These are phyloP conservation scores for Karstenula rhodostoma DNA, from an alignment of 2,329 filamentous ascomycete genomes.

Conservation along the genomic window DNA sequence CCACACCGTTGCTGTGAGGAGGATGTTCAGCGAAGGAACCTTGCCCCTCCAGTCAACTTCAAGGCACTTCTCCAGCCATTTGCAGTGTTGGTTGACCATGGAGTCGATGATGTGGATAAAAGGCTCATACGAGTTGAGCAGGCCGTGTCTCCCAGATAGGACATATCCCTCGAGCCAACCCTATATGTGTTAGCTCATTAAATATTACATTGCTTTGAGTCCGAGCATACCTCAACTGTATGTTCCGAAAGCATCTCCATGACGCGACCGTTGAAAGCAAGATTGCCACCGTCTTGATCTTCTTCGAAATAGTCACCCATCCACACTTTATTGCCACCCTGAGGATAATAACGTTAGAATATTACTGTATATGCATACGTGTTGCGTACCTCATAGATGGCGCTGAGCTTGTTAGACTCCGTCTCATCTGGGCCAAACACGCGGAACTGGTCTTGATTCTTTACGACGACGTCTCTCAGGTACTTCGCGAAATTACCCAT, in stretches of 20 bases:
- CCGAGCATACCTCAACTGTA: constrained; percentile 68
- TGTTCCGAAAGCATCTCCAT: constrained; percentile 89
- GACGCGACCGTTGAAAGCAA: constrained; percentile 72
- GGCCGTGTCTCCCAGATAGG: constrained; percentile 75
- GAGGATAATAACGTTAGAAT: neutral
- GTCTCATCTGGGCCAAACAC: constrained; percentile 83
- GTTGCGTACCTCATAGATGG: constrained; percentile 66
- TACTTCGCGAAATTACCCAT: constrained; percentile 76
- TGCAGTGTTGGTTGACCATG: constrained; percentile 88
- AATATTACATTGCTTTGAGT: constrained; percentile 17
- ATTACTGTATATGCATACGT: neutral
- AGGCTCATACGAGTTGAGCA: constrained; percentile 83
- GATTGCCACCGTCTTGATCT: constrained; percentile 76
- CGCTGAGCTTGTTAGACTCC: constrained; percentile 78
- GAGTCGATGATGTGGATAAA: constrained; percentile 86
- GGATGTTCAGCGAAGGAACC: constrained; percentile 79
- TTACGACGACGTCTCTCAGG: constrained; percentile 71
- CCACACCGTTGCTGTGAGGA: constrained; percentile 81
- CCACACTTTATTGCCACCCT: constrained; percentile 79
- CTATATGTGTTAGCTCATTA: constrained; percentile 15
- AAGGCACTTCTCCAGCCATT: constrained; percentile 84
- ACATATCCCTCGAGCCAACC: constrained; percentile 80
- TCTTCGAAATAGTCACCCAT: constrained; percentile 80
- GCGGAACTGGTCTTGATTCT: constrained; percentile 74
- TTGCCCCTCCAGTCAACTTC: constrained; percentile 80